Percentiles rank a stretch among this genome's conserved stretches.
These are phyloP conservation scores for Pseudogymnoascus sp. DNA, from an alignment of 2,329 filamentous ascomycete genomes.

Conservation along the genomic window DNA sequence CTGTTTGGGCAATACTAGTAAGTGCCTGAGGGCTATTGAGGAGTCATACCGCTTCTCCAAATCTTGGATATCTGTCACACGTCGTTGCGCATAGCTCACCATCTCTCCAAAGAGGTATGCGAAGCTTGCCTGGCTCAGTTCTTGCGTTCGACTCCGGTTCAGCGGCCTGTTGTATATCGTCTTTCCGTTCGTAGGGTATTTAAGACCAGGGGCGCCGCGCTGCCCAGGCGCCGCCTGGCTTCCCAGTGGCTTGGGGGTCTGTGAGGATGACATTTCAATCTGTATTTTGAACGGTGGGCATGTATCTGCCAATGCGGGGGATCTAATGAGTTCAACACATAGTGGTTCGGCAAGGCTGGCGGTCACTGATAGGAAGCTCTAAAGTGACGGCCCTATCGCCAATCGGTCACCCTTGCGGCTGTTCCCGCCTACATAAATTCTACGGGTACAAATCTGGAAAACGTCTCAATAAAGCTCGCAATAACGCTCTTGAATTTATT, in stretches of 20 bases:
- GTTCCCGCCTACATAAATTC: constrained; percentile 1
- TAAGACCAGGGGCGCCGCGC: constrained; percentile 49
- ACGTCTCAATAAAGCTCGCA: not conserved
- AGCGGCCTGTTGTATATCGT: constrained; percentile 96
- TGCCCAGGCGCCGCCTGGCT: constrained; percentile 20
- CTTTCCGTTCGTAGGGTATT: constrained; percentile 87
- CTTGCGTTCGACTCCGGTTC: constrained; percentile 78
- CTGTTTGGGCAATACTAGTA: not conserved
- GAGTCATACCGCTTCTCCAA: constrained; percentile 70
- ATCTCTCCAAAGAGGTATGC: constrained; percentile 95
- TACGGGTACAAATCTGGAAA: not conserved
- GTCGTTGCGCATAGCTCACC: constrained; percentile 86
- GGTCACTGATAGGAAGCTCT: constrained; percentile 8
- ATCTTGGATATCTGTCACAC: constrained; percentile 87
- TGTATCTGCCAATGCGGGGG: constrained; percentile 3
- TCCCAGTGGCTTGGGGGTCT: constrained; percentile 23
- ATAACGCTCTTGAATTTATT: not conserved
- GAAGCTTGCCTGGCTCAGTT: constrained; percentile 88
- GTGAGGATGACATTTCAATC: constrained; percentile 26
- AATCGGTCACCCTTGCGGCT: constrained; percentile 3
- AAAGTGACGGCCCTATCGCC: constrained; percentile 7
- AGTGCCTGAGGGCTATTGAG: not conserved
- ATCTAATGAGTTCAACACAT: not conserved
- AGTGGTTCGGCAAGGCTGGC: constrained; percentile 1
- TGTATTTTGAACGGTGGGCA: constrained; percentile 14